Conservation (phyloP, 83 land plant genomes). For the Isoetes engelmannii region DNA sequence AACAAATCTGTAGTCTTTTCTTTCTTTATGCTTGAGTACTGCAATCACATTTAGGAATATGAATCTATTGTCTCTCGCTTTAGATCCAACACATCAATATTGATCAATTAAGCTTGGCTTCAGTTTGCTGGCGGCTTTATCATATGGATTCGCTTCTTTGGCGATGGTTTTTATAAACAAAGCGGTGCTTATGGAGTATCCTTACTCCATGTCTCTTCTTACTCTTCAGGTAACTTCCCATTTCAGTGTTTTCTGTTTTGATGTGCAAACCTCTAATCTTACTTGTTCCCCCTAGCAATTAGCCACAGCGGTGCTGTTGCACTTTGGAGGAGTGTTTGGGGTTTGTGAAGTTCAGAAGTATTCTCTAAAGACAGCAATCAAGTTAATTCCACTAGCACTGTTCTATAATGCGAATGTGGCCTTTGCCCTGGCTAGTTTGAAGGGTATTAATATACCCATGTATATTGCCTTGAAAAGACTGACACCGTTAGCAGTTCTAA, state of each 20-base stretch:
- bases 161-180: slow-evolving; percentile 85
- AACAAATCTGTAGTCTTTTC: too few species aligned
- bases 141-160: slow-evolving; percentile 76
- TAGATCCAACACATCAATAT: too few species aligned
- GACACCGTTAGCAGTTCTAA: slow-evolving; percentile 73
- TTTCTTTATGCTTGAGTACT: too few species aligned
- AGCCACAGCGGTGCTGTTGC: slow-evolving; percentile 59
- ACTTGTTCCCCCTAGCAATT: slow-evolving; percentile 44
- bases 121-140: slow-evolving; percentile 60
- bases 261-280: background rate
- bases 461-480: slow-evolving; percentile 87
- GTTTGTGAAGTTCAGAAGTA: slow-evolving; percentile 42
- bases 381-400: slow-evolving; percentile 57
- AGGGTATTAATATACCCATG: slow-evolving; percentile 90
- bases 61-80: too few species aligned
- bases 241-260: slow-evolving; percentile 6
- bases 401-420: slow-evolving; percentile 94
- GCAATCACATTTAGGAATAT: too few species aligned
- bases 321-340: slow-evolving; percentile 52
- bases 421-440: slow-evolving; percentile 82
- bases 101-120: too few species aligned
- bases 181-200: slow-evolving; percentile 63
- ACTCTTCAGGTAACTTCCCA: slow-evolving; percentile 50
- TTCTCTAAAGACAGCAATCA: slow-evolving; percentile 44
- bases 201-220: slow-evolving; percentile 75